These are phyloP conservation scores for Colletotrichum salicis DNA, from an alignment of 2,329 filamentous ascomycete species.

Conservation along the genomic window DNA sequence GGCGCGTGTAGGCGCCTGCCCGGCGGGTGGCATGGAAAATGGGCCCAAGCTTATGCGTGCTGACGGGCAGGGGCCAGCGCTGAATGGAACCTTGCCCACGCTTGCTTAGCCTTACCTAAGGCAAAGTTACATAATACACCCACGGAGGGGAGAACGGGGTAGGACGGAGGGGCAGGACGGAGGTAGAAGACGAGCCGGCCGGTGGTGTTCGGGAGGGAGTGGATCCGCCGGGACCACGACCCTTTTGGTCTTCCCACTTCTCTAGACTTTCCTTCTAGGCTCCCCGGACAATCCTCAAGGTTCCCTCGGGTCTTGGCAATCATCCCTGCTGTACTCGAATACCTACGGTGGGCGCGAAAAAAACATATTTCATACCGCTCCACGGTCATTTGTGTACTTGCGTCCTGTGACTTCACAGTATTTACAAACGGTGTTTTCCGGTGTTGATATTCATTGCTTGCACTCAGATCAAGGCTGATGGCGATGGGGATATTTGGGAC, in stretches of 20 bases:
- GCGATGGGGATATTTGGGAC: neutral
- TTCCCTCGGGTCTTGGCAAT: neutral
- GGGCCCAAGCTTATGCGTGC: neutral
- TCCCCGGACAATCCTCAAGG: no score
- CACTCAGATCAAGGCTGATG: neutral
- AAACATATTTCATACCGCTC: neutral
- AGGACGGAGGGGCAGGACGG: neutral
- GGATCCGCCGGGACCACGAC: neutral
- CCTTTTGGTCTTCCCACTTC: neutral
- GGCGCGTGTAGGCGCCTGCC: neutral
- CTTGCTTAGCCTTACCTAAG: neutral
- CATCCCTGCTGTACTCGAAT: neutral
- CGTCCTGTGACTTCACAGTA: neutral
- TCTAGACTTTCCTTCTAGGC: neutral
- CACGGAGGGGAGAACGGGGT: no score
- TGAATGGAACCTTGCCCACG: no score
- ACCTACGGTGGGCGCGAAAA: neutral
- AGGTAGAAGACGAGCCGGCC: neutral
- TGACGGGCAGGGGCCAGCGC: no score
- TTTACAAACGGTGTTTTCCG: neutral
- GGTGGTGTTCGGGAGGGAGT: neutral
- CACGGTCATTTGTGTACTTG: neutral
- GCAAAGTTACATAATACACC: neutral
- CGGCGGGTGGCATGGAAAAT: neutral
- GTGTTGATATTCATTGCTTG: neutral